Conservation (phyloP, 768 basidiomycete genomes). For the Pisolithus albus region DNA sequence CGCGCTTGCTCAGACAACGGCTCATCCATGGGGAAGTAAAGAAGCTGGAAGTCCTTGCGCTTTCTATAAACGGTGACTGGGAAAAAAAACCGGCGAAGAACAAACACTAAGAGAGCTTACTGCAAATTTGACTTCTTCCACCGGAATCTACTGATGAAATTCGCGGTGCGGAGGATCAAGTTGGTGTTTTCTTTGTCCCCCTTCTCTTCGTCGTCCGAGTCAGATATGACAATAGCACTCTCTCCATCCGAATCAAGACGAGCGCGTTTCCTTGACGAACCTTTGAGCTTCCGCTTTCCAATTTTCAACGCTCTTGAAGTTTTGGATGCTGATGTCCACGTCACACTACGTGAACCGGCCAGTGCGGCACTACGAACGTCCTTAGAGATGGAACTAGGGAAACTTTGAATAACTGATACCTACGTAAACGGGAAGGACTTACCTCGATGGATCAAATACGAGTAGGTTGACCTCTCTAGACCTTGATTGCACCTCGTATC, state of each 20-base stretch:
- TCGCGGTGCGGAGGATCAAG: conserved; percentile 21
- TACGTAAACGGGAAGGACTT: conserved; percentile 10
- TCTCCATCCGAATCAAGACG: conserved; percentile 24
- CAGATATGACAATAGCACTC: conserved; percentile 16
- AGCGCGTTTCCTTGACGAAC: conserved; percentile 26
- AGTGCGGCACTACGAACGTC: conserved; percentile 18
- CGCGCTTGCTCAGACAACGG: conserved; percentile 54
- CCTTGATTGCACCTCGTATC: conserved; percentile 60
- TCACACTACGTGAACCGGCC: conserved; percentile 1
- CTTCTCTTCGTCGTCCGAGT: conserved; percentile 9
- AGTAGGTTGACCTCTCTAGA: conserved; percentile 57
- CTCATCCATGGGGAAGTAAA: conserved; percentile 70
- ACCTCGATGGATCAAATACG: conserved; percentile 74
- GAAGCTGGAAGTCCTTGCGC: conserved; percentile 66
- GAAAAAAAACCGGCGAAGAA: neutral
- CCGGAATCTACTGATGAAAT: conserved; percentile 43
- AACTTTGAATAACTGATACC: neutral
- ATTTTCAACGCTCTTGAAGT: neutral
- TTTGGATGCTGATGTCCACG: conserved; percentile 11
- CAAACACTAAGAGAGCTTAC: conserved; percentile 30
- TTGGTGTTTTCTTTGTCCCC: neutral
- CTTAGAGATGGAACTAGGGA: conserved; percentile 9
- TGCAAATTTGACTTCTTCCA: conserved; percentile 35
- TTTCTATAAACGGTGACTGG: conserved; percentile 10
- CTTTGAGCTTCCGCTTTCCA: conserved; percentile 14